Base-by-base conservation (phyloP, 75 land plant genomes). In the Pseudotsuga menziesii region DNA sequence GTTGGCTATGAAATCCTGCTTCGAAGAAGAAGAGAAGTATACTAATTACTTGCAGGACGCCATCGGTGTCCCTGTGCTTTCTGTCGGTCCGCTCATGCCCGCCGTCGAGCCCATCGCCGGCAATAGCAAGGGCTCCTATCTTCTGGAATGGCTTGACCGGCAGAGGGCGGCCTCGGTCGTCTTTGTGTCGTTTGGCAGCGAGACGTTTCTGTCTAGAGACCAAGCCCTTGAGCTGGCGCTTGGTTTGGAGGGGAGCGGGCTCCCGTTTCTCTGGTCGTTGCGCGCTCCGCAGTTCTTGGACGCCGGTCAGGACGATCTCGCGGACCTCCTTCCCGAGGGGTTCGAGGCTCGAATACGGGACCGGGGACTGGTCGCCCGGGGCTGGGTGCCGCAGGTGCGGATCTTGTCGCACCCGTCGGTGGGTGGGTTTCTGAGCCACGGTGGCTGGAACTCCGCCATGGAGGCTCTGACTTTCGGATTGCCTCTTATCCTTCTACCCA, bases 141-240 rank as follows among this genome's bases (percentile, higher is more conserved):
- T 19, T 25, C 36, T 63, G 36, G 32, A 77, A 0, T 87, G 87
- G 87, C 84, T 90, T 4, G 75, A 66, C 72, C 15, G 35, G 7
- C 82, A 73, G 59, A 27, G 67, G 19, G 61, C 78, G 0, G 57
- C 72, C 4, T 84, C 91, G 1, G 87, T 89, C 23, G 25, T 86
- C 0, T 89, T 57, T 74, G 67, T 88, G 71, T 80, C 91, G 4
- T 88, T 89, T 52, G 93, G 93, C 19, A 88, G 91, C 74, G 79
- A 84, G 44, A 80, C 82, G 26, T 66, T 73, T 17, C 64, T 85
- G 14, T 77, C 63, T 14, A 57, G 66, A 15, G 72, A 78, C 23
- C 85, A 82, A 61, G 67, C 81, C 22, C 17, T 52, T 4, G 93
- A 89, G 75, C 82, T 91, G 23, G 79, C 48, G 0, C 29, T 74